Evolutionary conservation across 78 protist species (phyloP).

Genomic region (Mantamonas sphyraenae): DNA sequence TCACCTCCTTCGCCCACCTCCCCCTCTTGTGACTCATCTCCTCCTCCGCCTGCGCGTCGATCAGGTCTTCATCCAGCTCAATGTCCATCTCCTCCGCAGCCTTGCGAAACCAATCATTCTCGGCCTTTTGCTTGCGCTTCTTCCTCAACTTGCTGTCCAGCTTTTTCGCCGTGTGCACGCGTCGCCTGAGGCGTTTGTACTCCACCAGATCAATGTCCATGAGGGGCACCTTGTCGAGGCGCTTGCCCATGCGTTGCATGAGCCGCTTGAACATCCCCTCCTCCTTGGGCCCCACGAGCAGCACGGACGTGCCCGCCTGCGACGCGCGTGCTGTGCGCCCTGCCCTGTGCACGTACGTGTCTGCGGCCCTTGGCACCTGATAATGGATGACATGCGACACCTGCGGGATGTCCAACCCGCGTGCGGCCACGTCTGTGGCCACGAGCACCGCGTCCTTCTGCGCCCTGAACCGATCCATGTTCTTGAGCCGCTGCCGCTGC

Average conservation of each 20-base stretch:
- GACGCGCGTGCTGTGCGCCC: conserved; percentile 70
- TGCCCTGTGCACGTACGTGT: conserved; percentile 50
- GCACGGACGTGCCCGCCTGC: conserved; percentile 15
- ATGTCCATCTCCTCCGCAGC: conserved; percentile 20
- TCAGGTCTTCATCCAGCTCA: conserved; percentile 5
- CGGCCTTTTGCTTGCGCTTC: not conserved
- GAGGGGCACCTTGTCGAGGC: too few species aligned
- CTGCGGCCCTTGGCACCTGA: conserved; percentile 40
- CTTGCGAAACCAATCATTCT: conserved; percentile 1
- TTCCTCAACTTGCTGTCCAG: not conserved
- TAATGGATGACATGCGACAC: conserved; percentile 61
- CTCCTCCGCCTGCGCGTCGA: not conserved
- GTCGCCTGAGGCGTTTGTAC: too few species aligned
- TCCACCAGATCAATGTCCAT: too few species aligned
- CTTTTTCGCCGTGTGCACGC: not conserved
- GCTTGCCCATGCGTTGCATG: not conserved
- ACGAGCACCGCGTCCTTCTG: conserved; percentile 39
- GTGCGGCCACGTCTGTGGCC: conserved; percentile 94
- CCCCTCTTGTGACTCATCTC: too few species aligned
- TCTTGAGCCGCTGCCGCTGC: conserved; percentile 62
- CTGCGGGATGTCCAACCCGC: conserved; percentile 78
- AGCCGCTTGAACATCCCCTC: not conserved
- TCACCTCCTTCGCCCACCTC: too few species aligned
- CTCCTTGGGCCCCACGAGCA: conserved; percentile 7
- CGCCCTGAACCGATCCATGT: conserved; percentile 26